Conservation (phyloP, 176 grass and related monocot genomes). For the Panicum miliaceum region DNA sequence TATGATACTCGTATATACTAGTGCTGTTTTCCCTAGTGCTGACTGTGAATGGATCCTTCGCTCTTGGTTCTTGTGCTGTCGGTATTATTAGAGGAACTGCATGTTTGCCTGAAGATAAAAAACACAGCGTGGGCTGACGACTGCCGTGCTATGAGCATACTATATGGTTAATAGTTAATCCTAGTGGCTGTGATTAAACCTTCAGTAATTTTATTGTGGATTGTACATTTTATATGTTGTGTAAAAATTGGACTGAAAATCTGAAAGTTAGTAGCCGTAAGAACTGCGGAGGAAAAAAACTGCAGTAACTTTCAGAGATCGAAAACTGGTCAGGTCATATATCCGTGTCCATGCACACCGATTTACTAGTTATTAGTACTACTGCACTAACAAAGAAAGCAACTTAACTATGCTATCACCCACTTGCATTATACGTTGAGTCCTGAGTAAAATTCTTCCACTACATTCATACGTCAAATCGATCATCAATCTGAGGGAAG, state of each 20-base stretch:
- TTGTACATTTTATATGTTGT: background rate
- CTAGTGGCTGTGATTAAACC: background rate
- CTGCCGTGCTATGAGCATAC: background rate
- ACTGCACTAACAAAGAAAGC: background rate
- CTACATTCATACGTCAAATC: background rate
- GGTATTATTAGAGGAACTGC: conserved; percentile 26
- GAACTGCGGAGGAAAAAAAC: background rate
- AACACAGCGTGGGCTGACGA: background rate
- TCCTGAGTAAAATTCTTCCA: background rate
- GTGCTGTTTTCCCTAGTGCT: background rate
- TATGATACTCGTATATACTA: conserved; percentile 35
- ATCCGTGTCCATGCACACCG: background rate
- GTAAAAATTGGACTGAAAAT: background rate
- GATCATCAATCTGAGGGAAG: background rate
- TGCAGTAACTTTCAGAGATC: background rate
- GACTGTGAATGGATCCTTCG: conserved; percentile 29
- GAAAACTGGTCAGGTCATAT: background rate
- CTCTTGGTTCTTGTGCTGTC: conserved; percentile 38
- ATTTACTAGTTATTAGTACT: background rate
- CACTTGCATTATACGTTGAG: conserved; percentile 15
- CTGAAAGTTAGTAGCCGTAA: background rate
- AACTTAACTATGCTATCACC: conserved; percentile 2
- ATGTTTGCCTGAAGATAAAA: background rate
- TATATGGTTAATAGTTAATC: conserved; percentile 4
- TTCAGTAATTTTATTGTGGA: background rate